These are phyloP conservation scores for Eutreptiella sp. DNA, from an alignment of 208 protist genomes.

Conservation along the genomic window DNA sequence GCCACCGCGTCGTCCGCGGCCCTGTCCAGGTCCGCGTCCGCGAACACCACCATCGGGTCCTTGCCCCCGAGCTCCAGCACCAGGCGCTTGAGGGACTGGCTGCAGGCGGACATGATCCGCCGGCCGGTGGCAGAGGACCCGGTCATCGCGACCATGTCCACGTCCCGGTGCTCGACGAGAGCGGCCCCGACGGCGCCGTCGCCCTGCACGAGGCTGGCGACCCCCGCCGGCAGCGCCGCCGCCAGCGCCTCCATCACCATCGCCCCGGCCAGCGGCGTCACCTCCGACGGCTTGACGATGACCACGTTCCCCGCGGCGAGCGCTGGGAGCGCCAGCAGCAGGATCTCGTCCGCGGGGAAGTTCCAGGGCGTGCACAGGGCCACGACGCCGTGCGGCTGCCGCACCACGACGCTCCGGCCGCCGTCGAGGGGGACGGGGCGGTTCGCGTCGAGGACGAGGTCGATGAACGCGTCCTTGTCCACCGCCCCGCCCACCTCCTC, in stretches of 20 bases:
- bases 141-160: slow-evolving; percentile 37
- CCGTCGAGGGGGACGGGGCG: no score
- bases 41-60: slow-evolving; percentile 21
- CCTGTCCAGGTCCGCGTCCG: slow-evolving; percentile 17
- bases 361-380: slow-evolving; percentile 65
- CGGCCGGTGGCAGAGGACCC: slow-evolving; percentile 33
- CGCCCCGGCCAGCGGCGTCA: slow-evolving; percentile 53
- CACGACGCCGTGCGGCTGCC: slow-evolving; percentile 46
- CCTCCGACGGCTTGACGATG: slow-evolving; percentile 58
- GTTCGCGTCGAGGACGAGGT: slow-evolving; percentile 32
- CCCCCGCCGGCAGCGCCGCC: slow-evolving; percentile 45
- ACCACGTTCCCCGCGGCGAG: slow-evolving; percentile 40
- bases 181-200: neutral
- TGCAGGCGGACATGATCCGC: slow-evolving; percentile 42
- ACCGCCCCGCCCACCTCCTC: slow-evolving; percentile 45
- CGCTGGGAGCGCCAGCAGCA: slow-evolving; percentile 69
- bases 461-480: slow-evolving; percentile 25
- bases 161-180: slow-evolving; percentile 19
- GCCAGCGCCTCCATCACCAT: slow-evolving; percentile 39
- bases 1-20: slow-evolving; percentile 3
- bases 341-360: slow-evolving; percentile 62
- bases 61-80: slow-evolving; percentile 39
- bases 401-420: slow-evolving; percentile 54
- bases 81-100: slow-evolving; percentile 43
- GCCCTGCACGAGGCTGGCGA: slow-evolving; percentile 48